Percentiles rank a stretch among this genome's conserved stretches.
These are phyloP conservation scores for Globisporangium acanthophoron DNA, from an alignment of 352 stramenopile genomes.

Conservation along the genomic window DNA sequence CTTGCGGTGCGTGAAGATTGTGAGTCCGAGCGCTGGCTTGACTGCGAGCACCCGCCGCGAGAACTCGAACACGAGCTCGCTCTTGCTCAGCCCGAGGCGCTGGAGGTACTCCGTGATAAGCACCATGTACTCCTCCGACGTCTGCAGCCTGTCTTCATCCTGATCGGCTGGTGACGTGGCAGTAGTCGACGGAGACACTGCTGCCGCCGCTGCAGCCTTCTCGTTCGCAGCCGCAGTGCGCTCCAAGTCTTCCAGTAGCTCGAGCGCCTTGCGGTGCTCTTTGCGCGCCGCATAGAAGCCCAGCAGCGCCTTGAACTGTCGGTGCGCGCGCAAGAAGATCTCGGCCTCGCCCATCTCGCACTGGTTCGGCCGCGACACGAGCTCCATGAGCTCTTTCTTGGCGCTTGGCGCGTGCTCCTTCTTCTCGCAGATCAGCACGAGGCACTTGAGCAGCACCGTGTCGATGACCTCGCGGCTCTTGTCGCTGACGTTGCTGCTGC, in stretches of 20 bases:
- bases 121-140: conserved; percentile 46
- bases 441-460: conserved; percentile 77
- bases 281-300: conserved; percentile 66
- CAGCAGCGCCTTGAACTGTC: conserved; percentile 51
- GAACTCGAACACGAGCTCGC: conserved; percentile 78
- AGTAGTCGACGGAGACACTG: conserved; percentile 1
- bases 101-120: conserved; percentile 66
- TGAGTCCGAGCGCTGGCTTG: conserved; percentile 48
- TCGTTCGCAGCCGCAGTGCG: conserved; percentile 32
- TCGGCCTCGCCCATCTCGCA: conserved; percentile 74
- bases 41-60: conserved; percentile 59
- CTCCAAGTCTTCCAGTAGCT: conserved; percentile 77
- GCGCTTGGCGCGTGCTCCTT: conserved; percentile 24
- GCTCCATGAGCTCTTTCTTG: conserved; percentile 40
- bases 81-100: conserved; percentile 51
- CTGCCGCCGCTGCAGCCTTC: neutral
- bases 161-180: neutral
- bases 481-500: neutral
- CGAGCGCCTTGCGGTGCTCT: conserved; percentile 72
- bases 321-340: conserved; percentile 70
- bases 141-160: conserved; percentile 18
- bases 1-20: conserved; percentile 74
- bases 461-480: conserved; percentile 52
- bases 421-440: conserved; percentile 62
- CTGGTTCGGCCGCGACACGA: conserved; percentile 49